A percentile compares a stretch with the other conserved stretches of the same genome.
phyloP scores from a whole-genome alignment of 2,329 filamentous ascomycete species.

The Pestalotiopsis sp. region DNA sequence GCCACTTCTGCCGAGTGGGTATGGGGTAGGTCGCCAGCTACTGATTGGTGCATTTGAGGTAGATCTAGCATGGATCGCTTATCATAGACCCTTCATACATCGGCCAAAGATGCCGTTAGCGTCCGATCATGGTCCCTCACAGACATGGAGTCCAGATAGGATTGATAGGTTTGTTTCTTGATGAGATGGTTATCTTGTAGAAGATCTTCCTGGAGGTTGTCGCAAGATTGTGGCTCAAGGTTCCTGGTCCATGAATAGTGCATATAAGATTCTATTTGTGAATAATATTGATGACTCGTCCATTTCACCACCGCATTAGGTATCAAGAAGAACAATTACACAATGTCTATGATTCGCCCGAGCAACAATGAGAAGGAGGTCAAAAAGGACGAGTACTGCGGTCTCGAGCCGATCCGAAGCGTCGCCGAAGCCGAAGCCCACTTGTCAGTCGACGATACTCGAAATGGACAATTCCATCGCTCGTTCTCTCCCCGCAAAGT shows the following conservation, averaged over 20 bases:
- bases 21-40: neutral
- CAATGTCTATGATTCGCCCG: neutral
- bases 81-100: neutral
- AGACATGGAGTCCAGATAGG: neutral
- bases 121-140: neutral
- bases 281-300: too few species aligned
- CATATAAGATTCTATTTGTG: too few species aligned
- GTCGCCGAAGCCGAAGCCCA: neutral
- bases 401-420: neutral
- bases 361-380: neutral
- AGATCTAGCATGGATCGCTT: neutral
- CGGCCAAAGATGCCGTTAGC: neutral
- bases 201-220: too few species aligned
- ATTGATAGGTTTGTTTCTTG: neutral
- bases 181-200: neutral
- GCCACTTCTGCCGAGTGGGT: neutral
- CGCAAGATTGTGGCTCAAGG: too few species aligned
- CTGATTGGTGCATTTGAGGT: neutral
- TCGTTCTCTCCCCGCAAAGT: neutral
- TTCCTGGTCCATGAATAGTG: too few species aligned
- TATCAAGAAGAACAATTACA: too few species aligned
- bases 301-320: too few species aligned
- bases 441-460: neutral
- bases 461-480: neutral
- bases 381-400: neutral